Base-by-base conservation (phyloP, 768 basidiomycete species). In the Boletus sp. region DNA sequence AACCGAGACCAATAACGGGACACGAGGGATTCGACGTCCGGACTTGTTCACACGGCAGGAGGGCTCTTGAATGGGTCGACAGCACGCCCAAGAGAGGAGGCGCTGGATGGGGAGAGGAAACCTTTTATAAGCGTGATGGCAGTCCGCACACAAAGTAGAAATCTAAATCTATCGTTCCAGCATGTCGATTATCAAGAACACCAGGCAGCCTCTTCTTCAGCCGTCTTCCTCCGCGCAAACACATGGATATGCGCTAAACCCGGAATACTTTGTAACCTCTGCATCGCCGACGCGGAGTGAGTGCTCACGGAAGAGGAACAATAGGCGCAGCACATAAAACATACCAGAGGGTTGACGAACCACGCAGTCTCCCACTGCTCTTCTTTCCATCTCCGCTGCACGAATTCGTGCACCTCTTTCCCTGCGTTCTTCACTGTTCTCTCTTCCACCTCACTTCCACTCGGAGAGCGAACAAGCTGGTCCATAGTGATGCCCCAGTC, bases 331-430 rank as follows among this genome's bases (percentile, higher is more conserved):
- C 15, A 19, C 19, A 48, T 11, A 14, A 49, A 29, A 47, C 87
- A 66, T 62, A 93, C 91, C 47, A 85, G 88, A 40, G 91, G 91
- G 64, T 93, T 93, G 40, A 91, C 87, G 64, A 93, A 93, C 92
- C 92, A 94, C 2, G 88, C 89, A 0, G 90, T 90, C 71, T 94
- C 92, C 90, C 89, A 94, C n/a, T 80, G 78, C 5, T 63, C 67
- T 63, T 90, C 88, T 17, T 64, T 61, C 92, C 92, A 93, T 45
- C 82, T 73, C 45, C 74, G 76, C 66, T 71, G 75, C 13, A 94
- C 80, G 67, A 87, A 93, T 46, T 69, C 70, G 33, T 80, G 75
- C 40, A 91, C 81, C 57, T 88, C 83, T 40, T 59, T 66, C 7
- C 83, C 84, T 5, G 82, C 85, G 42, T 65, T 66, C 44, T 66